Conservation (phyloP, 2,329 filamentous ascomycete genomes). For the Colletotrichum lindemuthianum region DNA sequence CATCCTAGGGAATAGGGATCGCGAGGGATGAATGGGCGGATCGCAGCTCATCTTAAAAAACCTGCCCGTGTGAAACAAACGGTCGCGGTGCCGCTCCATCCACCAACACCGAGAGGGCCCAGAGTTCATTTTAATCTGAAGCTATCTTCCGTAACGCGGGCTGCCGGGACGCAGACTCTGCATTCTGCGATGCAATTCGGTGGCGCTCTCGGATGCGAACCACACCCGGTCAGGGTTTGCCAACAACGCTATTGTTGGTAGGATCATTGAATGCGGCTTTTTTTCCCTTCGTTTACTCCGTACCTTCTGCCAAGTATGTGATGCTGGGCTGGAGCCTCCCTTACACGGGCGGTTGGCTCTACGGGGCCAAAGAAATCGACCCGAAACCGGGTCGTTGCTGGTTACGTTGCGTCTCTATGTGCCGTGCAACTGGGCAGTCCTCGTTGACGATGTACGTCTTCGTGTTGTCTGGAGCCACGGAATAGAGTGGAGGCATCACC, state of each 20-base stretch:
- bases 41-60: constrained; percentile 31
- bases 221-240: constrained; percentile 1
- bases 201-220: constrained; percentile 5
- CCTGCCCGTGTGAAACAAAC: constrained; percentile 33
- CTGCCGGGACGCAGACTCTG: constrained; percentile 2
- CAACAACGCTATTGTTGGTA: constrained; percentile 18
- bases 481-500: not conserved
- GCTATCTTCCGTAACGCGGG: constrained; percentile 21
- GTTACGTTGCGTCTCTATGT: not conserved
- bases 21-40: constrained; percentile 22
- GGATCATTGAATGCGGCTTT: constrained; percentile 8
- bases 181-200: constrained; percentile 11
- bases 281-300: not conserved
- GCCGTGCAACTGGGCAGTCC: not conserved
- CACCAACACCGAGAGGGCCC: constrained; percentile 1
- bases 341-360: too few relatives aligned
- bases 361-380: too few relatives aligned
- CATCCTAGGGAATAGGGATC: not conserved
- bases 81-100: constrained; percentile 23
- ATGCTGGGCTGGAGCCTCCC: too few relatives aligned
- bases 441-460: too few relatives aligned
- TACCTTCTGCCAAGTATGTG: constrained; percentile 5
- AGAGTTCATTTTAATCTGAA: constrained; percentile 28
- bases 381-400: not conserved
- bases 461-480: too few relatives aligned